A percentile compares a stretch with the other conserved stretches of the same genome.
Evolutionary conservation across 192 early-diverging fungal species (phyloP).

Genomic region (Jimgerdemannia flammicorona): DNA sequence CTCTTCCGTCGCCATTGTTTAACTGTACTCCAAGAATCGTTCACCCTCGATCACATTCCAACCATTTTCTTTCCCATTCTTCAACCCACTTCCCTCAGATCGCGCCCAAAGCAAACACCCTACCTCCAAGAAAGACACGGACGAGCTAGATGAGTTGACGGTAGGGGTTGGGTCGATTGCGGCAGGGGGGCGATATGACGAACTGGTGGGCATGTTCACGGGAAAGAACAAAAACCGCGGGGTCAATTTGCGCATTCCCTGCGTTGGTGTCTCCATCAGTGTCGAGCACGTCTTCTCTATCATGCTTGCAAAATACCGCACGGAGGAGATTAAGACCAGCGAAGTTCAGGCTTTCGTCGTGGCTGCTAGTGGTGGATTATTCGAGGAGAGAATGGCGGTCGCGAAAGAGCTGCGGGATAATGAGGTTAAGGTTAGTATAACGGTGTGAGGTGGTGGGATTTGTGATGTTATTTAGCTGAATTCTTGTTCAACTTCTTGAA

Average conservation of each 20-base stretch:
- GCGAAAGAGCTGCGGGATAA: conserved; percentile 89
- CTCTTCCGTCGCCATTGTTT: too few relatives aligned
- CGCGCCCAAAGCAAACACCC: conserved; percentile 38
- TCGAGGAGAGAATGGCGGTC: conserved; percentile 87
- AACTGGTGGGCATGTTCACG: conserved; percentile 95
- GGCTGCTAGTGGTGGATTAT: conserved; percentile 69
- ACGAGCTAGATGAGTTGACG: conserved; percentile 69
- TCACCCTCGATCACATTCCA: too few relatives aligned
- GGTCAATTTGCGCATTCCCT: conserved; percentile 76
- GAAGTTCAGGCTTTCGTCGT: conserved; percentile 86
- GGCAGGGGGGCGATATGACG: conserved; percentile 96
- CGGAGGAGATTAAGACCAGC: conserved; percentile 66
- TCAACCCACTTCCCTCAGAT: conserved; percentile 13
- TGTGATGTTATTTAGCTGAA: conserved; percentile 5
- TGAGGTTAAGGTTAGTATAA: conserved; percentile 56
- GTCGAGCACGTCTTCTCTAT: conserved; percentile 95
- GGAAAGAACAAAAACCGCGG: conserved; percentile 56
- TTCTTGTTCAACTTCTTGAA: conserved; percentile 3
- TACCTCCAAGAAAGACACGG: conserved; percentile 42
- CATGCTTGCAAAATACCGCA: conserved; percentile 58
- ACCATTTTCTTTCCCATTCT: background rate
- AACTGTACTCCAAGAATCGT: too few relatives aligned
- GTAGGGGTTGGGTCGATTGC: conserved; percentile 94
- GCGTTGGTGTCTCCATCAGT: conserved; percentile 93
- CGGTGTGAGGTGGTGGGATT: background rate